These are phyloP conservation scores for Fusarium sp. DNA, from an alignment of 2,329 filamentous ascomycete genomes.

Conservation along the genomic window DNA sequence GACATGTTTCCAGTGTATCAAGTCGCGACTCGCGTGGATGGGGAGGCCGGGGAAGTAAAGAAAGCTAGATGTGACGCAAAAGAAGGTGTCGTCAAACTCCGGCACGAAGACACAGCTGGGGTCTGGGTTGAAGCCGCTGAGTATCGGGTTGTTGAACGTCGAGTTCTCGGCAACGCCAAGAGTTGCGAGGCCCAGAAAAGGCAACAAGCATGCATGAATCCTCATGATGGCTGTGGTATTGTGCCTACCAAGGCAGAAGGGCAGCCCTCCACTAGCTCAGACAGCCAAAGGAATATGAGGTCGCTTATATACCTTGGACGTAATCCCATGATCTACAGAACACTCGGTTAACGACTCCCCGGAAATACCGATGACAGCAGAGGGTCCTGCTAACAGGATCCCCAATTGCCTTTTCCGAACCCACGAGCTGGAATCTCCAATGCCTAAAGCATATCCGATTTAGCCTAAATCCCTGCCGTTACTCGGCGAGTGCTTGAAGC, in stretches of 20 bases:
- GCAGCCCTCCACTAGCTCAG: neutral
- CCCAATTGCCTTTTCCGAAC: constrained; percentile 3
- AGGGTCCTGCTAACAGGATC: neutral
- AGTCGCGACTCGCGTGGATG: constrained; percentile 66
- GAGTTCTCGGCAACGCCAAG: constrained; percentile 12
- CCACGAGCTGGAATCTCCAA: neutral
- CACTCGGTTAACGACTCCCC: neutral
- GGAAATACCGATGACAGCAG: neutral
- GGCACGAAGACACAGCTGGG: constrained; percentile 61
- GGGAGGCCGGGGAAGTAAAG: constrained; percentile 67
- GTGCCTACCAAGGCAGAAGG: too few species aligned
- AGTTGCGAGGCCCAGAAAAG: neutral
- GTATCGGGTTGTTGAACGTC: constrained; percentile 59
- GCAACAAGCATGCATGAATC: neutral
- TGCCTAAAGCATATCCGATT: constrained; percentile 11
- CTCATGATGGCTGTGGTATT: constrained; percentile 7
- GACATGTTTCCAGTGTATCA: constrained; percentile 63
- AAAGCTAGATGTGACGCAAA: constrained; percentile 68
- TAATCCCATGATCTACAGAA: neutral
- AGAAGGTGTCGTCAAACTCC: constrained; percentile 62
- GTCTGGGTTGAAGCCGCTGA: constrained; percentile 67
- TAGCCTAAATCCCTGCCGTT: constrained; percentile 11
- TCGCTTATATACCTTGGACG: neutral
- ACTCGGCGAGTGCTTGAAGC: neutral
- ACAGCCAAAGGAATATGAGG: neutral